These are phyloP conservation scores for Pleurotus giganteus DNA, from an alignment of 768 basidiomycete species.

Conservation along the genomic window DNA sequence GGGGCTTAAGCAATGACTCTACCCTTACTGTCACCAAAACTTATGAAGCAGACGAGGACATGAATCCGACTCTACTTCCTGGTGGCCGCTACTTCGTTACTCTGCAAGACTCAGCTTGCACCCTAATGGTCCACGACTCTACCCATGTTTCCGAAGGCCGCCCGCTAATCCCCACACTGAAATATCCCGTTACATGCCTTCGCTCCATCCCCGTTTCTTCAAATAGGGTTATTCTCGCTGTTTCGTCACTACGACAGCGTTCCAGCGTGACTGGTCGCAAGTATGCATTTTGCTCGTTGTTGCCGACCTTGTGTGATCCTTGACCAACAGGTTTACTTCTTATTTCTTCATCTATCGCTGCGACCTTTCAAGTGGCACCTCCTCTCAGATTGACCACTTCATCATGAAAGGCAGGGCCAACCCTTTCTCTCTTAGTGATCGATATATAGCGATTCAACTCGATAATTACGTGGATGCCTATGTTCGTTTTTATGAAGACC, in stretches of 20 bases:
- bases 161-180: background rate
- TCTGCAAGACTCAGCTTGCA: background rate
- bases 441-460: background rate
- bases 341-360: background rate
- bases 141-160: background rate
- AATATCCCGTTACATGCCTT: background rate
- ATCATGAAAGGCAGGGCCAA: background rate
- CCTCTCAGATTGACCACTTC: background rate
- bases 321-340: background rate
- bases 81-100: background rate
- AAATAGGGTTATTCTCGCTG: constrained; percentile 10
- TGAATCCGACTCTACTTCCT: background rate
- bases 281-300: constrained; percentile 16
- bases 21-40: background rate
- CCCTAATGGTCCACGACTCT: background rate
- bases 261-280: constrained; percentile 32
- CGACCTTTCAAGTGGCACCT: background rate
- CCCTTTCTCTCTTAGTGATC: background rate
- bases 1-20: background rate
- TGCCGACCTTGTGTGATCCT: background rate
- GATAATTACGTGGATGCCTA: background rate
- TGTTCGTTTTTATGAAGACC: background rate
- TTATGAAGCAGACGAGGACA: no score
- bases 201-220: constrained; percentile 2
- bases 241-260: constrained; percentile 14